Base-by-base conservation (phyloP, 495 filamentous ascomycete species). In the Neurospora sp. region DNA sequence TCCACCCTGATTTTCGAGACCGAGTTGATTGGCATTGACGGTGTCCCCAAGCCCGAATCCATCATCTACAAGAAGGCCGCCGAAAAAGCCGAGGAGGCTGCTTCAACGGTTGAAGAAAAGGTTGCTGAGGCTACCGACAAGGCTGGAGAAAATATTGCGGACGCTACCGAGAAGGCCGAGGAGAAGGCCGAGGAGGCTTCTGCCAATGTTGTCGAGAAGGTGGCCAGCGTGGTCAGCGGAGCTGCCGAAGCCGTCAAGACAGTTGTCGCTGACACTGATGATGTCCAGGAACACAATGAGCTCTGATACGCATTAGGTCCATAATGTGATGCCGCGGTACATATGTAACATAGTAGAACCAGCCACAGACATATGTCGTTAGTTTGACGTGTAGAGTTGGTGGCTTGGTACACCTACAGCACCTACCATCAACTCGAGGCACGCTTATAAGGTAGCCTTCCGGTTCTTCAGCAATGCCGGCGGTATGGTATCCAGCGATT, bases 1-100 rank as follows among this genome's bases (percentile, higher is more conserved):
- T 87, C 90, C 76, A 95, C 92, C 59, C 80, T 97, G 80, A 88
- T 98, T 38, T 98, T 98, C 78, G 93, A 97, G 85, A 98, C 96
- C 72, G 93, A 97, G 81, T 85, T 99, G 78, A 85, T 97, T 78
- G 92, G 87, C 59, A 98, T 98, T 79, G 84, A 89, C 10, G 96
- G 96, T 20, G 94, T 97, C 27, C 81, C 85, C 71, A 83, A 86
- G 68, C 86, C 87, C 74, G 85, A 85, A 70, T 80, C 81, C 35
- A 84, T 85, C 72, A 79, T 84, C 39, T 81, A 81, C 75, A 85
- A 86, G 79, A 71, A 75, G 4, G 73, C 80, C 37, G 80, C 78
- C 71, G 75, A 77, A 31, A 77, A 71, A 70, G 74, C 76, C 35
- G 75, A 76, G 40, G 69, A 70, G 20, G 41, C 75, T 8, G 74